These are phyloP conservation scores for Brassica rapa DNA, from an alignment of 345 rosid species.

Conservation along the genomic window DNA sequence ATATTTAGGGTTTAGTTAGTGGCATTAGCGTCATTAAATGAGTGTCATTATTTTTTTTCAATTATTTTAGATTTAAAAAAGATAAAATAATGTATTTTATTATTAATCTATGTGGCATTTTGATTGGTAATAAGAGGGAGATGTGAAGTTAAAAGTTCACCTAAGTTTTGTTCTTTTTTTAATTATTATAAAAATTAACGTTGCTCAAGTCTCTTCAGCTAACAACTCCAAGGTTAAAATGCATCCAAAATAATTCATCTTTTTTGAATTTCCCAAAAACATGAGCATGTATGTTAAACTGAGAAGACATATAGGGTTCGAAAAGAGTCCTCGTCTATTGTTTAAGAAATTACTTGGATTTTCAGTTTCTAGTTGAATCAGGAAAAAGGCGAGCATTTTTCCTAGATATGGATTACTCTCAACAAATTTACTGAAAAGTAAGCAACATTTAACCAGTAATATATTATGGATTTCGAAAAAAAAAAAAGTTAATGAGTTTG, in stretches of 20 bases:
- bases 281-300: neutral
- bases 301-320: neutral
- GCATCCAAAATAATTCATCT: neutral
- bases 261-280: neutral
- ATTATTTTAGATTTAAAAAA: too few species aligned
- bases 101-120: too few species aligned
- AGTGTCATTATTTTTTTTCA: too few species aligned
- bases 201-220: too few species aligned
- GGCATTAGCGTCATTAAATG: too few species aligned
- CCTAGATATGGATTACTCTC: neutral
- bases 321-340: neutral
- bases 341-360: neutral
- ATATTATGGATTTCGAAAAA: neutral
- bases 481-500: neutral
- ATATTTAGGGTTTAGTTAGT: too few species aligned
- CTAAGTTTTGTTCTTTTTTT: too few species aligned
- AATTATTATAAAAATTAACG: too few species aligned
- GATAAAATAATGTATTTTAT: too few species aligned
- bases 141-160: too few species aligned
- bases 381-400: neutral
- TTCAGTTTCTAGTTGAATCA: constrained; percentile 17
- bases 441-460: neutral
- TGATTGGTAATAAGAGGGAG: too few species aligned
- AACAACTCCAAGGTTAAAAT: neutral
- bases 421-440: neutral